These are phyloP conservation scores for Tolypocladium album DNA, from an alignment of 2,329 filamentous ascomycete genomes.

Conservation along the genomic window DNA sequence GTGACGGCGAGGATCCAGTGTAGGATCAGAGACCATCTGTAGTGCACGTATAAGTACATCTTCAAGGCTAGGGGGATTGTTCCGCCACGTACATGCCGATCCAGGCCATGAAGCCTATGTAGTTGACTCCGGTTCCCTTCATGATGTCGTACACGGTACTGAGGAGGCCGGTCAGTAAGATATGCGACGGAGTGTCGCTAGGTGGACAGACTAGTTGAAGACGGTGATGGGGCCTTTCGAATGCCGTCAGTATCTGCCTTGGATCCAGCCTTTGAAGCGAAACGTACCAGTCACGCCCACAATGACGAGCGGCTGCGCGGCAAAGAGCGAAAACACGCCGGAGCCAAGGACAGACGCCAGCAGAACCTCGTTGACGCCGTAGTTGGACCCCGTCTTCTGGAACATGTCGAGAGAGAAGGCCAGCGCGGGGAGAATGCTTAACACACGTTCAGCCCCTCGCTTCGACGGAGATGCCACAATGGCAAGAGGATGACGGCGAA, in stretches of 20 bases:
- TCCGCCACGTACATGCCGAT: conserved; percentile 56
- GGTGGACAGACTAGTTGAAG: conserved; percentile 62
- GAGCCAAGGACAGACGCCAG: conserved; percentile 73
- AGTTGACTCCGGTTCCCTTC: conserved; percentile 63
- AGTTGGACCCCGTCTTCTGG: conserved; percentile 72
- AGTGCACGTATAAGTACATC: not conserved
- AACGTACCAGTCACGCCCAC: conserved; percentile 68
- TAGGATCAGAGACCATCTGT: conserved; percentile 70
- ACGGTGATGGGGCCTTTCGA: conserved; percentile 70
- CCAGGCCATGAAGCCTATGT: conserved; percentile 86
- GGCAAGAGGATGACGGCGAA: not conserved
- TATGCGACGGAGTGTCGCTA: not conserved
- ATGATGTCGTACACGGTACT: conserved; percentile 86
- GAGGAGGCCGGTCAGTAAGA: not conserved
- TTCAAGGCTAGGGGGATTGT: not conserved
- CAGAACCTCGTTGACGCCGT: conserved; percentile 87
- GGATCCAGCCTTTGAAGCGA: not conserved
- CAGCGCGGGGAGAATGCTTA: conserved; percentile 72
- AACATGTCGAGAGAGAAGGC: conserved; percentile 94
- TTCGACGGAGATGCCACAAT: not conserved
- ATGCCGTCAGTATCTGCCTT: conserved; percentile 2
- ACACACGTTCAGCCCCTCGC: not conserved
- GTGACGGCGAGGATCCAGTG: conserved; percentile 76
- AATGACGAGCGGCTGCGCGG: conserved; percentile 79
- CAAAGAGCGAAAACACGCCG: conserved; percentile 68